A percentile compares a stretch with the other conserved stretches of the same genome.
Conservation (phyloP, 1,284 basidiomycete genomes). For the Fomitopsis palustris region DNA sequence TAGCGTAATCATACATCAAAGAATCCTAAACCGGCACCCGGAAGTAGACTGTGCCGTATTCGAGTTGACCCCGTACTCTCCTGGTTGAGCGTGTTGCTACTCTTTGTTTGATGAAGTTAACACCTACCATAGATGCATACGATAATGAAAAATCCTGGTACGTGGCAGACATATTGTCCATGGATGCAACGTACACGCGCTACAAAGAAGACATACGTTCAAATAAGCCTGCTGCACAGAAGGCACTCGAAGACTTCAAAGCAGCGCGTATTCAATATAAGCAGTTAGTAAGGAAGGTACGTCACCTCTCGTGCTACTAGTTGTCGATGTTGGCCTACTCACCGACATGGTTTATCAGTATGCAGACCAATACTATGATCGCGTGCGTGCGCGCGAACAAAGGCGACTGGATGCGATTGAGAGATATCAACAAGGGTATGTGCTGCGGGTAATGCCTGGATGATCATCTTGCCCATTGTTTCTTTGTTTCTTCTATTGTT, state of each 20-base stretch:
- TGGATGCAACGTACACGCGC: not conserved
- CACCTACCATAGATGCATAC: not conserved
- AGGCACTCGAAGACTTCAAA: not conserved
- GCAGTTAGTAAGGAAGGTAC: not conserved
- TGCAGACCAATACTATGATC: not conserved
- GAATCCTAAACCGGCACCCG: too few relatives aligned
- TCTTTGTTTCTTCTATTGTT: too few relatives aligned
- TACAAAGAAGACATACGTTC: not conserved
- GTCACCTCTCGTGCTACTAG: not conserved
- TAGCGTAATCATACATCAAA: too few relatives aligned
- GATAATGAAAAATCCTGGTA: not conserved
- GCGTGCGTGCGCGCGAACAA: too few relatives aligned
- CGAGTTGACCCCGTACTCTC: too few relatives aligned
- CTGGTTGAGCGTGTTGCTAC: not conserved
- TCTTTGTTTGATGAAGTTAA: not conserved
- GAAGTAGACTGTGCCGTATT: too few relatives aligned
- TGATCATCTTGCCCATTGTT: too few relatives aligned
- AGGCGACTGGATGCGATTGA: too few relatives aligned
- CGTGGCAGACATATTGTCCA: not conserved
- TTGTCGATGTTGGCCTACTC: not conserved
- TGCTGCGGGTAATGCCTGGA: too few relatives aligned
- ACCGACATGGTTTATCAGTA: not conserved
- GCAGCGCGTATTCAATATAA: not conserved
- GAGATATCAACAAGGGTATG: too few relatives aligned
- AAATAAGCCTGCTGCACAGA: not conserved